These are phyloP conservation scores for Mangifera indica DNA, from an alignment of 345 rosid species.

Conservation along the genomic window DNA sequence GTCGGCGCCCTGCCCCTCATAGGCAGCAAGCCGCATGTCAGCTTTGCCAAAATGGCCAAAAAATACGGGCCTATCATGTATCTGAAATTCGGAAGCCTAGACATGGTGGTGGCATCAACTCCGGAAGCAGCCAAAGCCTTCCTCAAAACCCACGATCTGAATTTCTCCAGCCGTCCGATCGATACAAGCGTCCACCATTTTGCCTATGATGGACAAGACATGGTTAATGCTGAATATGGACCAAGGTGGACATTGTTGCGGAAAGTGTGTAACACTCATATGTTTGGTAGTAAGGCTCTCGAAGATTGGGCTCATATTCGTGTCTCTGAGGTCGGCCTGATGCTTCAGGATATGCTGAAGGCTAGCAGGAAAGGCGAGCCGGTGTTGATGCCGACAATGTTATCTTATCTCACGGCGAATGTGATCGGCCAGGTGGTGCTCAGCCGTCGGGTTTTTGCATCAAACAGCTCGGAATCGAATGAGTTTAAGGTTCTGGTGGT, in stretches of 20 bases:
- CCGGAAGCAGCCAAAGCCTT: conserved; percentile 57
- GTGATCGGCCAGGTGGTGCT: conserved; percentile 55
- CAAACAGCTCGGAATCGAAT: conserved; percentile 40
- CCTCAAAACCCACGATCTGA: conserved; percentile 48
- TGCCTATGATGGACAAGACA: conserved; percentile 57
- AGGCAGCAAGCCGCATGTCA: conserved; percentile 54
- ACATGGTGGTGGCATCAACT: conserved; percentile 59
- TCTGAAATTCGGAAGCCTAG: conserved; percentile 48
- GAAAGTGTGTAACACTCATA: conserved; percentile 53
- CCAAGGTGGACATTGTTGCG: conserved; percentile 56
- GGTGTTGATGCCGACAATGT: conserved; percentile 46
- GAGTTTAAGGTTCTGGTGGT: conserved; percentile 64
- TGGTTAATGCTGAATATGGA: conserved; percentile 60
- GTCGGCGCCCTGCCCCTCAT: conserved; percentile 57
- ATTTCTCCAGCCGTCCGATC: conserved; percentile 54
- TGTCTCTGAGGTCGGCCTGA: conserved; percentile 36
- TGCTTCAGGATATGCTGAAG: conserved; percentile 40
- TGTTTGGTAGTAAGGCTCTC: conserved; percentile 61
- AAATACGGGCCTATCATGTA: conserved; percentile 52
- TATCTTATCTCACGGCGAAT: conserved; percentile 47
- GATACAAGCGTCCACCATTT: conserved; percentile 53
- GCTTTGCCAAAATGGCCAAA: conserved; percentile 48
- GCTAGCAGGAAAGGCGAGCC: conserved; percentile 29
- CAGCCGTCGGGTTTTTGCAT: conserved; percentile 43
- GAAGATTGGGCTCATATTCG: conserved; percentile 45